Percentiles rank a stretch among this genome's conserved stretches.
Conservation (phyloP, 441 rosid genomes). For the Rhodomyrtus psidioides region DNA sequence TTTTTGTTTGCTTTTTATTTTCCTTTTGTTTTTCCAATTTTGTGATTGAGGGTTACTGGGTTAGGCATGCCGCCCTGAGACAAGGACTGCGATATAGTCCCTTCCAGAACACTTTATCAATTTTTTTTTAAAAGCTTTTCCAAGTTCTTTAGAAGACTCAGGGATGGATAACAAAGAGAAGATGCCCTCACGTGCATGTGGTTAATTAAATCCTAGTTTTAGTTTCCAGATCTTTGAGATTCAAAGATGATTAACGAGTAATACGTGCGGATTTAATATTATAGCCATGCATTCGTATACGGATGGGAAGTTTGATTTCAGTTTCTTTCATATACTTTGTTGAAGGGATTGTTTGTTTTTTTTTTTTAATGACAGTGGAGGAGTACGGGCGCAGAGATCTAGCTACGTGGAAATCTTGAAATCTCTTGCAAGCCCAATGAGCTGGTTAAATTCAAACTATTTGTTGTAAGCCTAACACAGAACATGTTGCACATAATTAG, state of each 20-base stretch:
- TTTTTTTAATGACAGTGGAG: not conserved
- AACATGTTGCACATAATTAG: not conserved
- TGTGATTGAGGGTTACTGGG: not conserved
- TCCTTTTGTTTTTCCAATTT: not conserved
- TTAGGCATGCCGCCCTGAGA: not conserved
- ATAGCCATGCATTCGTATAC: not conserved
- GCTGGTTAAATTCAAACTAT: rapidly evolving
- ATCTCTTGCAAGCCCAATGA: not conserved
- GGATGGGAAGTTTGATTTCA: not conserved
- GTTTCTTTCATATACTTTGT: not conserved
- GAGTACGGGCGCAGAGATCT: not conserved
- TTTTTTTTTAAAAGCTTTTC: not conserved
- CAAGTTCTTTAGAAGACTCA: not conserved
- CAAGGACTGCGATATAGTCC: not conserved
- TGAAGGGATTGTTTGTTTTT: not conserved
- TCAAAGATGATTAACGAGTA: not conserved
- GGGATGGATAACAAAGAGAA: not conserved
- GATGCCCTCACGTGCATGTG: not conserved
- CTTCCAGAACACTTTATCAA: not conserved
- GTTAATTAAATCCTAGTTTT: not conserved
- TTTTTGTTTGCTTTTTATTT: not conserved
- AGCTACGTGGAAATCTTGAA: not conserved
- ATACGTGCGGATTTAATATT: not conserved
- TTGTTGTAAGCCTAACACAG: not conserved
- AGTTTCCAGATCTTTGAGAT: not conserved